Conservation (phyloP, 2,329 filamentous ascomycete genomes). For the Fusarium camptoceras region DNA sequence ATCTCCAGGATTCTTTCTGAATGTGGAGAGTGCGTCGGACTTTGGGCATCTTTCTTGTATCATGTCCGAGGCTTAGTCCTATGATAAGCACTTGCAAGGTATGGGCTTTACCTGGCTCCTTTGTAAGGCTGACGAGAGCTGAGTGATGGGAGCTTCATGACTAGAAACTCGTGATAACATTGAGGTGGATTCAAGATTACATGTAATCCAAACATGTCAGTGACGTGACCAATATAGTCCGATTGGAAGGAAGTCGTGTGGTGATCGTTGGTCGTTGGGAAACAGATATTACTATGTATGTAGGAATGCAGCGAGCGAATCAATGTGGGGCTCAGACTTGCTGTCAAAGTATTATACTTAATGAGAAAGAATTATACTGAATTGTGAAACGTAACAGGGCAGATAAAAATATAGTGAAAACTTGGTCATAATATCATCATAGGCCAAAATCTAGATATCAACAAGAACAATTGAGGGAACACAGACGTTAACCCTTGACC, state of each 20-base stretch:
- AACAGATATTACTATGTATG: not conserved
- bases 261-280: not conserved
- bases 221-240: not conserved
- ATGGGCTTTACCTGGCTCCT: conserved; percentile 14
- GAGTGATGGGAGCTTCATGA: conserved; percentile 17
- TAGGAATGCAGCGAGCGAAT: not conserved
- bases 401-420: not conserved
- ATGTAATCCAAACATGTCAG: not conserved
- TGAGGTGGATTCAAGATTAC: conserved; percentile 12
- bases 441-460: conserved; percentile 29
- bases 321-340: conserved; percentile 13
- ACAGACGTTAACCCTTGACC: conserved; percentile 23
- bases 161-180: conserved; percentile 19
- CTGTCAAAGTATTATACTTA: not conserved
- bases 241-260: conserved; percentile 1
- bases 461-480: conserved; percentile 29
- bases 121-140: conserved; percentile 45
- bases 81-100: conserved; percentile 46
- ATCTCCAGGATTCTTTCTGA: conserved; percentile 15
- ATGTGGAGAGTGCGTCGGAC: not conserved
- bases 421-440: conserved; percentile 40
- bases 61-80: conserved; percentile 25
- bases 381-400: not conserved
- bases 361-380: not conserved
- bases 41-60: conserved; percentile 5